Evolutionary conservation across 257 asterid genomes (phyloP), one percentile per base, ranked within the genome.

Genomic region (Nicotiana paniculata): DNA sequence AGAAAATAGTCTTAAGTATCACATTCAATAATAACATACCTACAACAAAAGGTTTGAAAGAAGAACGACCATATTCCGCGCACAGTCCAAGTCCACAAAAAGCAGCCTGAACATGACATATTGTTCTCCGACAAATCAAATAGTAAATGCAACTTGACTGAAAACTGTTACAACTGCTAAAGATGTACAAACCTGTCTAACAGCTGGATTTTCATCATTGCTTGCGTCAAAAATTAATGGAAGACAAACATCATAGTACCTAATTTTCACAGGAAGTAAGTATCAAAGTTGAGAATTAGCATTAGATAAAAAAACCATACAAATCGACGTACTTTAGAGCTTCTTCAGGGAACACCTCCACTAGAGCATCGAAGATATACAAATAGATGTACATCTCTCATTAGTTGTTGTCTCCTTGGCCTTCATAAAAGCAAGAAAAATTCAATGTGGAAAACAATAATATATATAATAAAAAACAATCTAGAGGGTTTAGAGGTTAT

Each of bases 351-450:
- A 96, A 93, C 83, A 92, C 94, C 88, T 91, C 98, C 12, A 97
- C 98, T 53, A 95, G 95, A 86, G 91, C 97, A 89, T 95, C 98
- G 82, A 95, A 95, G 63, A 93, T 95, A 87, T 97, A 21, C 24
- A 93, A 82, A 95, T 93, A 10, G 97, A 97, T 68, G 91, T 95
- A 83, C 97, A 89, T 90, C 99, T 93, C 90, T 95, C 99, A 83
- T 90, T 97, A 63, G 97, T 85, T 82, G 98, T 91, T 87, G 88
- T 93, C 80, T 93, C 99, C 88, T 95, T 95, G 21, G 95, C 99
- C 99, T 93, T 89, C 84, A 54, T 54, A 54, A 15, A 63, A 11
- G 43, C 43, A 37, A 37, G 43, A 37, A 37, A 37, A 37, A 2
- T 63, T 15, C 4, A 16, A 63, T 37, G 43, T 37, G 43, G 12